phyloP scores from a whole-genome alignment of 148 eudicot genomes.

The Beta vulgaris region DNA sequence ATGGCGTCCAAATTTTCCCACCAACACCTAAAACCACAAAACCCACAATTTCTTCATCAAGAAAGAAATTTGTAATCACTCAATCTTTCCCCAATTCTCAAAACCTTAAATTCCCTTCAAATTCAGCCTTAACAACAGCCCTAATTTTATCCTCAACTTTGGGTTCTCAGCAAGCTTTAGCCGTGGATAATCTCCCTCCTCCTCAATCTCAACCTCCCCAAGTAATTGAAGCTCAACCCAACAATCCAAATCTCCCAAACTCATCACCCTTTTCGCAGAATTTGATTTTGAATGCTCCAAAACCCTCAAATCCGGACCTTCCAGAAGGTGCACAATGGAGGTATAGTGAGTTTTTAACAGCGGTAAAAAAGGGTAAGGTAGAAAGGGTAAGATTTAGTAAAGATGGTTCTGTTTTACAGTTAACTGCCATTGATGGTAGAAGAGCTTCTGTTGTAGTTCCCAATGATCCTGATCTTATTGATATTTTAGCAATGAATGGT shows the following conservation, averaged over 20 bases:
- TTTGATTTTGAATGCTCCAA: slow-evolving; percentile 63
- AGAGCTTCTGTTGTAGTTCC: slow-evolving; percentile 80
- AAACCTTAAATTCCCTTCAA: slow-evolving; percentile 23
- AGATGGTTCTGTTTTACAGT: slow-evolving; percentile 71
- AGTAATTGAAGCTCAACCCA: slow-evolving; percentile 43
- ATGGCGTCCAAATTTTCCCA: slow-evolving; percentile 40
- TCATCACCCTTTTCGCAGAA: slow-evolving; percentile 59
- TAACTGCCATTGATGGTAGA: slow-evolving; percentile 86
- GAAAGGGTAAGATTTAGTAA: slow-evolving; percentile 86
- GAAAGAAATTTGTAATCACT: slow-evolving; percentile 35
- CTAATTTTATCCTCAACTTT: slow-evolving; percentile 51
- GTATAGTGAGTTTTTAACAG: slow-evolving; percentile 90
- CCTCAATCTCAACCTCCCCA: slow-evolving; percentile 43
- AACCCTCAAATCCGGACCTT: slow-evolving; percentile 47
- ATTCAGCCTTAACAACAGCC: slow-evolving; percentile 51
- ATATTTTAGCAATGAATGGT: slow-evolving; percentile 89
- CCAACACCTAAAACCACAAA: slow-evolving; percentile 47
- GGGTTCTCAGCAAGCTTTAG: slow-evolving; percentile 50
- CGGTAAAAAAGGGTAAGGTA: slow-evolving; percentile 93
- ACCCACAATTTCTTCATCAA: slow-evolving; percentile 8
- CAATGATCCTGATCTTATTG: slow-evolving; percentile 91
- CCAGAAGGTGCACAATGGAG: slow-evolving; percentile 89
- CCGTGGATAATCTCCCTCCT: slow-evolving; percentile 36
- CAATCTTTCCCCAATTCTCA: slow-evolving; percentile 39
- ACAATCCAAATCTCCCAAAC: slow-evolving; percentile 31